Evolutionary conservation across 1,284 basidiomycete genomes (phyloP), one percentile per base, ranked within the genome.

Genomic region (Irpex lacteus): DNA sequence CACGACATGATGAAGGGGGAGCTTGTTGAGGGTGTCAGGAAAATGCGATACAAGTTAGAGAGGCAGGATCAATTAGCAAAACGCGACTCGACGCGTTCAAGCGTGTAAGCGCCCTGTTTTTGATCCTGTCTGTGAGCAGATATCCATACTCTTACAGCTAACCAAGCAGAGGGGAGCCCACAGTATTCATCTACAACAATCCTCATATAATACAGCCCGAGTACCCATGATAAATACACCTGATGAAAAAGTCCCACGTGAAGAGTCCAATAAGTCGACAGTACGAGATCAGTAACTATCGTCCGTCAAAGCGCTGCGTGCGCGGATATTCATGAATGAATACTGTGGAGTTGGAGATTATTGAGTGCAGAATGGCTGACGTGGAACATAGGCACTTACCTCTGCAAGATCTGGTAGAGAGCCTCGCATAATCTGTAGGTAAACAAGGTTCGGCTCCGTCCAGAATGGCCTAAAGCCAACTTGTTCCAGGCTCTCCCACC

Each of bases 261-360:
- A 34, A 34, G 32, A 34, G 32, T 34, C 32, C 32, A 34, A 34
- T 34, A 34, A 34, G 32, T 34, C 32, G 32, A 34, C 32, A 34
- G 32, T 34, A 34, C 32, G 40, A 47, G n/a, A 47, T 11, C 40
- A 47, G 19, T 53, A 53, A 19, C 52, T 53, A 32, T 53, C 52
- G 52, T 53, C 52, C 52, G 52, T 53, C 52, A 53, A 19, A 4
- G 52, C 19, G 19, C 52, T 53, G 11, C 18, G 18, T 19, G 34
- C 75, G 5, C 71, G 69, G 61, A 79, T 76, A 62, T 80, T 80
- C 61, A 80, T 72, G 67, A 80, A 80, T 11, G 78, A 78, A 64
- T 79, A 80, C 76, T 79, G 19, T 38, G 44, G 32, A 34, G 32
- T 34, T 34, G 32, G 3, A 34, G 32, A 47, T 32, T 8, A 32